Base-by-base conservation (phyloP, 257 asterid species). In the Solanum clarkiae region DNA sequence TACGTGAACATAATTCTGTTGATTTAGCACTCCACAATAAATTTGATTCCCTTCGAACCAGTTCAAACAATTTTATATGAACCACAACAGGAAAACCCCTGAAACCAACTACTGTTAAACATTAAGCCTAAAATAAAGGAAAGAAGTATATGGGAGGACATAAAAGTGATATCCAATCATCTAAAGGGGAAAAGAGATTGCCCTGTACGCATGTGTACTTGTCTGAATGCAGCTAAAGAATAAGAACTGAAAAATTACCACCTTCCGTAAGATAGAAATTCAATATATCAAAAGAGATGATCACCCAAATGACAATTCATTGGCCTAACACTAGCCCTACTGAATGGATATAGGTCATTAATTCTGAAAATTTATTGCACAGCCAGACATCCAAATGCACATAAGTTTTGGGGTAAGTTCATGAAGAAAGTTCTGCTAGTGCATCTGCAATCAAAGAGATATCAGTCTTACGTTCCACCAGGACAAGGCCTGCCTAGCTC, bases 401-500 rank as follows among this genome's bases (percentile, higher is more conserved):
- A 51, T 2, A 15, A 66, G 68, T 62, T 71, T 56, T 51, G 26
- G 47, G 16, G 26, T 77, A 77, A 77, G 45, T 16, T 49, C 22
- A 51, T 40, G 60, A 49, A 75, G 82, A 49, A 75, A 75, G 45
- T 51, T 77, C 26, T 77, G 45, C 53, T 51, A 54, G 80, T 66
- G 60, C 26, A 70, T 49, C 80, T 55, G 80, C 24, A 84, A 65
- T 24, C 82, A 84, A 12, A n/a, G 17, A 84, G 51, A 8, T 49
- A 49, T 55, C 17, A 40, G 86, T 80, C 97, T 85, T 95, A 96
- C 99, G 94, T 89, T 91, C 98, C 95, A 80, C 94, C 93, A 72
- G 96, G 97, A 82, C 97, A 93, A 66, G 97, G 89, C 91, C 89
- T 92, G 84, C 97, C 94, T 40, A 91, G 93, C 86, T 94, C 97